Conservation (phyloP, 176 grass and related monocot genomes). For the Lolium rigidum region DNA sequence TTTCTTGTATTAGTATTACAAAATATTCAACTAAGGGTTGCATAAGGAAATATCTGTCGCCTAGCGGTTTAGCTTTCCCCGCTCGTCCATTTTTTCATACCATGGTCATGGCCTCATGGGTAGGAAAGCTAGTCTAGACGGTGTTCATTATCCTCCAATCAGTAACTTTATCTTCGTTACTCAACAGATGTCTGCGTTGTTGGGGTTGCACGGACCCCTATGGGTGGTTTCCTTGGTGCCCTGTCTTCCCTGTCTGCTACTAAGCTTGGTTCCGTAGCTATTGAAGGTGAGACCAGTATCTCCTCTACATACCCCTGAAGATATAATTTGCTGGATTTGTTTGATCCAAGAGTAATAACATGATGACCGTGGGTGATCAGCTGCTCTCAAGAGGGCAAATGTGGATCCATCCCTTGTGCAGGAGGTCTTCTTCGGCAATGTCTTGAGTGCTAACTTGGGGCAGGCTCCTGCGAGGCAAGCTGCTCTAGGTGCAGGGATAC, state of each 20-base stretch:
- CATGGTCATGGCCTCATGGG: neutral
- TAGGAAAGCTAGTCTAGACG: neutral
- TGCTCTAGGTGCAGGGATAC: slow-evolving; percentile 86
- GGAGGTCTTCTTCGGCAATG: slow-evolving; percentile 92
- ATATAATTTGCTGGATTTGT: neutral
- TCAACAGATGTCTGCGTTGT: slow-evolving; percentile 85
- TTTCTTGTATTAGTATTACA: too few species aligned
- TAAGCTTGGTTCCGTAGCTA: slow-evolving; percentile 82
- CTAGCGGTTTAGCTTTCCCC: neutral
- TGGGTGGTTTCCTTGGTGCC: slow-evolving; percentile 86
- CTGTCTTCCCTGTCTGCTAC: slow-evolving; percentile 84
- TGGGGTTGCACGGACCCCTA: slow-evolving; percentile 83
- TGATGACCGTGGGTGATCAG: slow-evolving; percentile 29
- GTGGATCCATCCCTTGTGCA: slow-evolving; percentile 83
- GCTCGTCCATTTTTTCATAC: neutral
- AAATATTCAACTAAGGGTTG: neutral
- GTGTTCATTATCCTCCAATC: neutral
- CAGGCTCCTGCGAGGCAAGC: slow-evolving; percentile 92
- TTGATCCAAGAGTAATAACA: slow-evolving; percentile 23
- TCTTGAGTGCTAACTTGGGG: slow-evolving; percentile 95
- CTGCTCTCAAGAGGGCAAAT: slow-evolving; percentile 76
- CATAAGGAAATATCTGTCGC: neutral
- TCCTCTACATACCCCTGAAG: neutral
- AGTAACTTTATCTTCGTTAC: slow-evolving; percentile 30
- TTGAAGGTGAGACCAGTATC: slow-evolving; percentile 36